phyloP scores from a whole-genome alignment of 345 rosid species.

The Populus ilicifolia region DNA sequence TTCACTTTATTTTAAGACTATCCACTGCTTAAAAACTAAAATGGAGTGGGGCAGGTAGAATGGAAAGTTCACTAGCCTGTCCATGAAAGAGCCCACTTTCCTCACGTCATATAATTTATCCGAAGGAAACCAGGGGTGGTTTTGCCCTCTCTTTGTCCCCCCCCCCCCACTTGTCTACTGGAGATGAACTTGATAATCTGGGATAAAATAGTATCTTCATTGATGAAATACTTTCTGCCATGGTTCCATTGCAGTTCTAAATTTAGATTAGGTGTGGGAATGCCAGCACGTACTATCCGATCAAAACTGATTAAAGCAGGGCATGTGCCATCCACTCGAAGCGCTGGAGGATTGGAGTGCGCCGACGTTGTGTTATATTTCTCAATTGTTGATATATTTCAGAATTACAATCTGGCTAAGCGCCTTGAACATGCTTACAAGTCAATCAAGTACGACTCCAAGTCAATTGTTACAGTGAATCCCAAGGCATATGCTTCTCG shows the following conservation, averaged over 20 bases:
- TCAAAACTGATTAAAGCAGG: constrained; percentile 15
- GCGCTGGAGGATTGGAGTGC: constrained; percentile 13
- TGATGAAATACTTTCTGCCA: not conserved
- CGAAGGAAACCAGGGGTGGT: too few relatives aligned
- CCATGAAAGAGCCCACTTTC: too few relatives aligned
- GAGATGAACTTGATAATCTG: not conserved
- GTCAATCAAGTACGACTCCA: constrained; percentile 43
- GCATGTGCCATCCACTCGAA: constrained; percentile 6
- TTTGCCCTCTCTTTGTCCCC: too few relatives aligned
- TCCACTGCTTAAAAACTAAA: too few relatives aligned
- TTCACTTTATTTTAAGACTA: too few relatives aligned
- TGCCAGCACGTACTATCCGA: constrained; percentile 46
- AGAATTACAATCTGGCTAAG: constrained; percentile 44
- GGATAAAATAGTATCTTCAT: not conserved
- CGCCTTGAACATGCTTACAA: constrained; percentile 52
- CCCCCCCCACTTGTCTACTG: too few relatives aligned
- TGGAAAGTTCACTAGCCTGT: too few relatives aligned
- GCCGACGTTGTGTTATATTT: constrained; percentile 42
- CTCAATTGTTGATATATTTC: constrained; percentile 43
- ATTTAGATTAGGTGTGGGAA: constrained; percentile 31
- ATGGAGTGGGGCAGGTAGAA: too few relatives aligned
- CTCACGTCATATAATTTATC: too few relatives aligned
- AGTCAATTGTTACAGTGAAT: constrained; percentile 52
- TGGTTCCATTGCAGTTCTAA: constrained; percentile 26
- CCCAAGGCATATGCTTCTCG: constrained; percentile 50